Evolutionary conservation across 169 alveolate genomes (phyloP).

Genomic region (Cryptosporidium muris): DNA sequence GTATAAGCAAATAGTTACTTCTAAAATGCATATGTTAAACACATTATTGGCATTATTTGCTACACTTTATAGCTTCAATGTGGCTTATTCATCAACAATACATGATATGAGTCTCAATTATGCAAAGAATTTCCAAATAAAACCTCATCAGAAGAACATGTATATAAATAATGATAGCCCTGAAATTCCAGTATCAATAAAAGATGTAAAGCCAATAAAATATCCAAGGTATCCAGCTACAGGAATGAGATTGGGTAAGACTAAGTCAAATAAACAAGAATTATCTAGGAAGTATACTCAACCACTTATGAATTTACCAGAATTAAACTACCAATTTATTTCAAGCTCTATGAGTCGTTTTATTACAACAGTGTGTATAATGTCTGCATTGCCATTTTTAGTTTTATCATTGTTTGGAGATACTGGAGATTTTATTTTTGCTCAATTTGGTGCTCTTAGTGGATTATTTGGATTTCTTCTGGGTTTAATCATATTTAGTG

Average conservation of each 20-base stretch:
- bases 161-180: constrained; percentile 29
- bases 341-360: constrained; percentile 52
- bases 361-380: background rate
- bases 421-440: constrained; percentile 62
- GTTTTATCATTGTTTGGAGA: constrained; percentile 51
- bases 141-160: background rate
- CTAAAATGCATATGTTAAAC: too few species aligned
- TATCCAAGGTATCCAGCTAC: constrained; percentile 68
- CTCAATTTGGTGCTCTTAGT: constrained; percentile 64
- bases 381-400: constrained; percentile 19
- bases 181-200: constrained; percentile 40
- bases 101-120: too few species aligned
- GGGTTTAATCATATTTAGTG: constrained; percentile 51
- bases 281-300: constrained; percentile 19
- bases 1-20: too few species aligned
- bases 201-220: constrained; percentile 5
- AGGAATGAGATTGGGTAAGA: constrained; percentile 26
- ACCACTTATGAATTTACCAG: constrained; percentile 62
- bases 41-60: too few species aligned
- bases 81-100: too few species aligned
- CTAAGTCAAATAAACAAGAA: constrained; percentile 21
- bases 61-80: too few species aligned
- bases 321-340: constrained; percentile 63
- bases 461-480: constrained; percentile 46
- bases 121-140: too few species aligned